Evolutionary conservation across 768 basidiomycete genomes (phyloP).

Genomic region (Lactarius sp.): DNA sequence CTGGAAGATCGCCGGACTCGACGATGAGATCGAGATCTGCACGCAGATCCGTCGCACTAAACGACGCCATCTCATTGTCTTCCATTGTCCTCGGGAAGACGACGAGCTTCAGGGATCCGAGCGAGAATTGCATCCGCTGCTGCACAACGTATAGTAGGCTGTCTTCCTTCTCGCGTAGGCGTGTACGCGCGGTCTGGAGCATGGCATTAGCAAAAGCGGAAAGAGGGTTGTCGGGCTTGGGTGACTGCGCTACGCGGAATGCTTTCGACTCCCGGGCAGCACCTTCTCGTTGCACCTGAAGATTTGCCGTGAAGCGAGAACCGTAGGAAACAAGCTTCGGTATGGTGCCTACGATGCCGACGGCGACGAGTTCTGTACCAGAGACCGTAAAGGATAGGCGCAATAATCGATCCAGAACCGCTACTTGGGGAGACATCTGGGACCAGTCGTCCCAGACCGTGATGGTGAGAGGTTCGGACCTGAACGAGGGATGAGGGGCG

Average conservation of each 20-base stretch:
- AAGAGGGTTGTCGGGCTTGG: constrained; percentile 73
- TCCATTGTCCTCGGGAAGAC: constrained; percentile 77
- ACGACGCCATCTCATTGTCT: constrained; percentile 73
- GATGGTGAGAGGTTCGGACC: constrained; percentile 73
- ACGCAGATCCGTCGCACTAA: constrained; percentile 61
- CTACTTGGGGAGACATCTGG: constrained; percentile 37
- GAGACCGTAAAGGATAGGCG: constrained; percentile 70
- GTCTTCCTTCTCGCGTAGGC: constrained; percentile 63
- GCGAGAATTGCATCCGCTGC: constrained; percentile 69
- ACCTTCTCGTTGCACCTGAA: constrained; percentile 67
- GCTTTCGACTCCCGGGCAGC: constrained; percentile 75
- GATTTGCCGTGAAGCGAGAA: constrained; percentile 68
- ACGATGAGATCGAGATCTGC: constrained; percentile 66
- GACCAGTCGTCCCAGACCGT: constrained; percentile 84
- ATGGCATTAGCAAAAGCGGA: constrained; percentile 85
- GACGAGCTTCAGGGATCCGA: constrained; percentile 60
- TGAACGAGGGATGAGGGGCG: constrained; percentile 29
- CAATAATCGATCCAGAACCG: constrained; percentile 48
- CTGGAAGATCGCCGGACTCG: constrained; percentile 42
- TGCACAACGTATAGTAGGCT: constrained; percentile 56
- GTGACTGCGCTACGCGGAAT: constrained; percentile 65
- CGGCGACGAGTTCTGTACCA: constrained; percentile 61
- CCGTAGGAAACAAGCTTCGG: constrained; percentile 71
- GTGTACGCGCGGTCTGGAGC: constrained; percentile 65
- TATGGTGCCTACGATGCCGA: constrained; percentile 69